Conservation (phyloP, 371 early-diverging fungal species). For the Rhizomucor pusillus region DNA sequence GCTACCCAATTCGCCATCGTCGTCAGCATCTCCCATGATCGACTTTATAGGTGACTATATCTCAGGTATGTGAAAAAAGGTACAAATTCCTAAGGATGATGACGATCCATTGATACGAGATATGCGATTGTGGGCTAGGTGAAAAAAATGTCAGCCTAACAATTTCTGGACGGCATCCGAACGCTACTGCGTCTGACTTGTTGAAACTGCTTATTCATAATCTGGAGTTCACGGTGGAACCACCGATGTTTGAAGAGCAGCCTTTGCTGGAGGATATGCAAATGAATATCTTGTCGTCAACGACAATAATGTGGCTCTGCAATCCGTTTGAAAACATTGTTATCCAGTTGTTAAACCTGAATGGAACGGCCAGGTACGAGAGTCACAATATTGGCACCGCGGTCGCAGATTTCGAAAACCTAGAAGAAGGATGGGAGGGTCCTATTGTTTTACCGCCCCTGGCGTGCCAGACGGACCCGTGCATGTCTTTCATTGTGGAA, state of each 20-base stretch:
- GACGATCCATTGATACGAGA: too few relatives aligned
- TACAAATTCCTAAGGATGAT: too few relatives aligned
- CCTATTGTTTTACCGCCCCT: conserved; percentile 19
- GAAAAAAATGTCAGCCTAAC: conserved; percentile 15
- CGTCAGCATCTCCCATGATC: conserved; percentile 13
- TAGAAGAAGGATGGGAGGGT: conserved; percentile 23
- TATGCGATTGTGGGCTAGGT: too few relatives aligned
- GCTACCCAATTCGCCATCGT: neutral
- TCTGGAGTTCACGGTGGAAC: conserved; percentile 27
- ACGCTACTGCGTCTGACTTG: conserved; percentile 25
- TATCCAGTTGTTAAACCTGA: conserved; percentile 33
- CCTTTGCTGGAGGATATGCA: conserved; percentile 37
- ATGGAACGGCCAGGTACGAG: conserved; percentile 36
- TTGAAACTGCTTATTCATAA: conserved; percentile 22
- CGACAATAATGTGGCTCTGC: conserved; percentile 34
- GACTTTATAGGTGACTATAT: conserved; percentile 40
- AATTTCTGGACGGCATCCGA: conserved; percentile 37
- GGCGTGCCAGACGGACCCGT: conserved; percentile 10
- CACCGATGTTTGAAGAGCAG: conserved; percentile 30
- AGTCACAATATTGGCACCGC: conserved; percentile 30
- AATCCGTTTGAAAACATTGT: conserved; percentile 38
- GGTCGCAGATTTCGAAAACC: conserved; percentile 33
- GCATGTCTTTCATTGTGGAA: conserved; percentile 22
- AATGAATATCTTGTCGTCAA: conserved; percentile 45
- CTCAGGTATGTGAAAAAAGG: conserved; percentile 21